Base-by-base conservation (phyloP, 495 filamentous ascomycete genomes). In the Hypoxylon cercidicola region DNA sequence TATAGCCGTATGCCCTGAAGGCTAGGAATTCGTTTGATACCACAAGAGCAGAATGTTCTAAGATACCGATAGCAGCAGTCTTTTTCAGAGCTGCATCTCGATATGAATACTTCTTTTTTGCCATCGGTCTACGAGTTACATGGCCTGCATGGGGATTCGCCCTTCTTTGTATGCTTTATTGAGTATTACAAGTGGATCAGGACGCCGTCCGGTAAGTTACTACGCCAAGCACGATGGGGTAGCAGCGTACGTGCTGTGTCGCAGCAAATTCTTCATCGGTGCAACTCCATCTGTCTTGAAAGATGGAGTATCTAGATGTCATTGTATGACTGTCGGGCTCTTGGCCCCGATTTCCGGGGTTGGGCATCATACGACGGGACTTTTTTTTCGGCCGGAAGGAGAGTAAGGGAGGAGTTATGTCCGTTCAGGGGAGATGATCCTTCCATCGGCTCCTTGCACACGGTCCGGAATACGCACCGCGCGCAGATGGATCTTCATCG, bases 11-110 rank as follows among this genome's bases (percentile, higher is more conserved):
- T 19, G 49, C 34, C 37, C 18, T 7, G 44, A 15, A 35, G 46
- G 53, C 35, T 46, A 25, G 37, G 52, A 28, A 28, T 19, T 50
- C 45, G 32, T 41, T 61, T 47, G 63, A 61, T 66, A 66, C 62
- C 62, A 64, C 49, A 34, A 53, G 40, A 43, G 46, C 11, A 20
- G 35, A 30, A 47, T 48, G 39, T 32, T 6, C 35, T 40, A 15
- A 35, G 39, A 45, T 60, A 56, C 34, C 50, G 55, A 55, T 40
- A 51, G 50, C 30, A 46, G 35, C 43, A 51, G 51, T 50, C 25
- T 4, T 19, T 51, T 41, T 30, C 28, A 45, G 34, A 28, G 25
- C 25, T 28, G 7, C 51, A 60, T 28, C 10, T 48, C 8, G 48
- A 64, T 60, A 21, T 41, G 35, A 49, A 62, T 55, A 55, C 41